phyloP scores from a whole-genome alignment of 2,329 filamentous ascomycete species.

The Pseudopyrenochaeta lycopersici region DNA sequence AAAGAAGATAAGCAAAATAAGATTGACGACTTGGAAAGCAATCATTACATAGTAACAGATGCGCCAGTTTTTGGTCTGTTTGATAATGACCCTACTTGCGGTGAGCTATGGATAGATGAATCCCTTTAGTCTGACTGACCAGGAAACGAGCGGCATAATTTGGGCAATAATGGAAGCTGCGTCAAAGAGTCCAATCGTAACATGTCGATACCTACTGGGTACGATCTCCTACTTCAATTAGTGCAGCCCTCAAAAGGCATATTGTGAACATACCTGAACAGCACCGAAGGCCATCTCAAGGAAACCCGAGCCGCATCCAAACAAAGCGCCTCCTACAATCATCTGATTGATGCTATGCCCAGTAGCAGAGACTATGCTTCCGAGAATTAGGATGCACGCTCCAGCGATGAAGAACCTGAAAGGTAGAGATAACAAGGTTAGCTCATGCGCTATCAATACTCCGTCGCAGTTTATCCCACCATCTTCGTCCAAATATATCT shows the following conservation, averaged over 20 bases:
- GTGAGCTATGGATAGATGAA: background rate
- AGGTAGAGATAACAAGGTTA: background rate
- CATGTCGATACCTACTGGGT: constrained; percentile 50
- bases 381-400: constrained; percentile 44
- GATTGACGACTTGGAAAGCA: constrained; percentile 36
- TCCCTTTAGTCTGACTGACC: constrained; percentile 12
- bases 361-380: constrained; percentile 52
- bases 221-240: constrained; percentile 41
- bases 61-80: constrained; percentile 36
- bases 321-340: constrained; percentile 53
- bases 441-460: background rate
- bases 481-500: constrained; percentile 52
- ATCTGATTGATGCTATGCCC: constrained; percentile 52
- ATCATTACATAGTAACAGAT: constrained; percentile 47
- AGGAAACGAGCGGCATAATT: constrained; percentile 43
- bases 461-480: background rate
- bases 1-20: constrained; percentile 35
- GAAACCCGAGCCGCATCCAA: constrained; percentile 53
- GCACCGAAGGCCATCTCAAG: constrained; percentile 52
- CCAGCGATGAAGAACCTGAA: constrained; percentile 42
- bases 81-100: constrained; percentile 29
- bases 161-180: constrained; percentile 43
- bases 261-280: constrained; percentile 22
- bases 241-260: background rate
- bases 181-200: constrained; percentile 49